These are phyloP conservation scores for Flaveria linearis DNA, from an alignment of 129 eudicot genomes.

Conservation along the genomic window DNA sequence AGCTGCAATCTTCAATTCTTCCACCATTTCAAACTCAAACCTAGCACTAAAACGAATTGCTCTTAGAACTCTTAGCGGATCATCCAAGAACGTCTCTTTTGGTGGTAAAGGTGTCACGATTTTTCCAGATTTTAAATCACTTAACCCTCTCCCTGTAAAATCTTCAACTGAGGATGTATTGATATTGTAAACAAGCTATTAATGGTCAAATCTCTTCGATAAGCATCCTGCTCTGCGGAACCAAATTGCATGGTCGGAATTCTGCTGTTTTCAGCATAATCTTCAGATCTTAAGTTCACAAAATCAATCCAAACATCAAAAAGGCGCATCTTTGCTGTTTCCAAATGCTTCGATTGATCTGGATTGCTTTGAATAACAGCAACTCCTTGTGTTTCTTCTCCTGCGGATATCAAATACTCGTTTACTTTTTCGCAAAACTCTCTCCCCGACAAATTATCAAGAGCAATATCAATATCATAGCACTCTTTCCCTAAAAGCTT, in stretches of 20 bases:
- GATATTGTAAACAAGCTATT: conserved; percentile 41
- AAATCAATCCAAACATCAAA: conserved; percentile 84
- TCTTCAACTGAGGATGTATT: conserved; percentile 36
- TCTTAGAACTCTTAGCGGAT: conserved; percentile 37
- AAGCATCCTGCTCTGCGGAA: conserved; percentile 37
- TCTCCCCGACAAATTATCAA: conserved; percentile 81
- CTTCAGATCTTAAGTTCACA: conserved; percentile 86
- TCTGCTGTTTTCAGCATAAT: conserved; percentile 33
- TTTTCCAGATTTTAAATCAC: conserved; percentile 34
- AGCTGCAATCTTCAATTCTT: conserved; percentile 35
- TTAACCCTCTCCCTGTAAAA: conserved; percentile 35
- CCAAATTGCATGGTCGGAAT: conserved; percentile 39
- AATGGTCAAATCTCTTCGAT: conserved; percentile 40
- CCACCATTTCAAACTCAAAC: conserved; percentile 37
- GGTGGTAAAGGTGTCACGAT: conserved; percentile 42
- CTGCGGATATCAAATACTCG: conserved; percentile 65
- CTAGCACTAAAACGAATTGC: conserved; percentile 44
- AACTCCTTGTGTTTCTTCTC: conserved; percentile 72
- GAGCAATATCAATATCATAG: conserved; percentile 90
- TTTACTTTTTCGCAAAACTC: conserved; percentile 88
- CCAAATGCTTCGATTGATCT: conserved; percentile 95
- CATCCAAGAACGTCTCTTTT: conserved; percentile 44
- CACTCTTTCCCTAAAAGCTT: conserved; percentile 97
- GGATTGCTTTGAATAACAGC: conserved; percentile 95
- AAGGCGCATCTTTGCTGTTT: conserved; percentile 90